Percentiles rank a stretch among this genome's conserved stretches.
These are phyloP conservation scores for Truncatella angustata DNA, from an alignment of 2,329 filamentous ascomycete species.

Conservation along the genomic window DNA sequence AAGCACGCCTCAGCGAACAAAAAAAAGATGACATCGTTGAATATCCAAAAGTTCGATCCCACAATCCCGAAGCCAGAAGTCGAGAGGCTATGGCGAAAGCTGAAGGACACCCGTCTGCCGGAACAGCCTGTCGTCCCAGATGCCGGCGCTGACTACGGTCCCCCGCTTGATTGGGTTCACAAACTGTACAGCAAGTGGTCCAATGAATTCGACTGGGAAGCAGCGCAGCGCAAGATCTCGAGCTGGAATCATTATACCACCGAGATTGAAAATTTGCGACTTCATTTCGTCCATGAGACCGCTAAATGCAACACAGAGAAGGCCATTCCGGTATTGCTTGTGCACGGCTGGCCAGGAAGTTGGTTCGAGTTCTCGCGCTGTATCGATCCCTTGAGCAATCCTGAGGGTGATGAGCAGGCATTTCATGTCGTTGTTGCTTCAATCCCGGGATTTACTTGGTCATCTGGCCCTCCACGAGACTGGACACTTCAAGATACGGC, in stretches of 20 bases:
- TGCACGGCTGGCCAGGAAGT: constrained; percentile 44
- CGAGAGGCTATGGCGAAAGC: constrained; percentile 12
- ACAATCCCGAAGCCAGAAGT: constrained; percentile 12
- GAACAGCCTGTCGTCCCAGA: constrained; percentile 12
- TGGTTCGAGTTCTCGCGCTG: constrained; percentile 42
- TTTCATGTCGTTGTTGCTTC: constrained; percentile 37
- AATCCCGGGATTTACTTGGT: constrained; percentile 38
- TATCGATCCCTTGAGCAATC: constrained; percentile 31
- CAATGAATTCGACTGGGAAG: constrained; percentile 15
- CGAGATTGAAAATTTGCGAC: constrained; percentile 18
- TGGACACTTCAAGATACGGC: constrained; percentile 37
- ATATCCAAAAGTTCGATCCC: constrained; percentile 7
- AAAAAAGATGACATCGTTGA: neutral
- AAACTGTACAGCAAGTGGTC: constrained; percentile 13
- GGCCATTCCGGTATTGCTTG: constrained; percentile 38
- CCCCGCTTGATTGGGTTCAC: constrained; percentile 11
- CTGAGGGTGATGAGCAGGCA: constrained; percentile 12
- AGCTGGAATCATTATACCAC: constrained; percentile 14
- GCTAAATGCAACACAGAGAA: constrained; percentile 11
- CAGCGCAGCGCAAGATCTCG: constrained; percentile 13
- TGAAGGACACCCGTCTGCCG: constrained; percentile 13
- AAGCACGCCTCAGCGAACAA: neutral
- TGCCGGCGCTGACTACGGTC: constrained; percentile 14
- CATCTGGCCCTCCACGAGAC: constrained; percentile 25
- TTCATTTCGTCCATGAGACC: constrained; percentile 24